These are phyloP conservation scores for Leccinellum luteum DNA, from an alignment of 768 basidiomycete genomes.

Conservation along the genomic window DNA sequence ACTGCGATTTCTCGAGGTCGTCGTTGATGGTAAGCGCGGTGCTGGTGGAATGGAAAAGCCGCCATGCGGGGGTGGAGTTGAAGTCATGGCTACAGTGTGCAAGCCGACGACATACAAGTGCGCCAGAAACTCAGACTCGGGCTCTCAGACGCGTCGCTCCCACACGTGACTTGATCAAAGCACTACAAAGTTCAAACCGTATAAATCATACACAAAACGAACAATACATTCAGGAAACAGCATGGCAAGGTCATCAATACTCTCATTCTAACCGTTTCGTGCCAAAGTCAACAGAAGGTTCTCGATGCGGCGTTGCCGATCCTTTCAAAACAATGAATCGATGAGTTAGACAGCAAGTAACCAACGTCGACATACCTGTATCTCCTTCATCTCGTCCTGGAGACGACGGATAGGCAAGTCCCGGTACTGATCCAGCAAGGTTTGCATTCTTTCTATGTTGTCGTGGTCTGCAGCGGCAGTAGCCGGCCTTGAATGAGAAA, in stretches of 20 bases:
- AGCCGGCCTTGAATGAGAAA: conserved; percentile 19
- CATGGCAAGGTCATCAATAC: not conserved
- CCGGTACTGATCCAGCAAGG: conserved; percentile 59
- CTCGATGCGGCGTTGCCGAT: conserved; percentile 79
- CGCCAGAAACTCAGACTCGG: not conserved
- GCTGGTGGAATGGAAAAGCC: conserved; percentile 44
- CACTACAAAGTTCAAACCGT: no score
- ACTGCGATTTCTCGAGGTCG: conserved; percentile 54
- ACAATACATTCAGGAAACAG: not conserved
- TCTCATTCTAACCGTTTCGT: conserved; percentile 54
- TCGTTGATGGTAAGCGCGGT: conserved; percentile 52
- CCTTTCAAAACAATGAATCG: conserved; percentile 34
- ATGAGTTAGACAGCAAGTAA: not conserved
- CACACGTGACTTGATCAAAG: not conserved
- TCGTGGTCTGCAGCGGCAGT: conserved; percentile 26
- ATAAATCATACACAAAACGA: no score
- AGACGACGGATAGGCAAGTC: conserved; percentile 63
- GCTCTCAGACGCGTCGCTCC: conserved; percentile 6
- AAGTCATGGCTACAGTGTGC: conserved; percentile 29
- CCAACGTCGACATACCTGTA: conserved; percentile 51
- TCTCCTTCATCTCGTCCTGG: conserved; percentile 79
- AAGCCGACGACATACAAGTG: not conserved
- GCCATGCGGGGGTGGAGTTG: conserved; percentile 50
- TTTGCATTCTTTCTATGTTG: conserved; percentile 54
- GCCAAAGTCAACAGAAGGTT: conserved; percentile 67